phyloP scores from a whole-genome alignment of 495 filamentous ascomycete genomes.

The Hypoxylon perforatum region DNA sequence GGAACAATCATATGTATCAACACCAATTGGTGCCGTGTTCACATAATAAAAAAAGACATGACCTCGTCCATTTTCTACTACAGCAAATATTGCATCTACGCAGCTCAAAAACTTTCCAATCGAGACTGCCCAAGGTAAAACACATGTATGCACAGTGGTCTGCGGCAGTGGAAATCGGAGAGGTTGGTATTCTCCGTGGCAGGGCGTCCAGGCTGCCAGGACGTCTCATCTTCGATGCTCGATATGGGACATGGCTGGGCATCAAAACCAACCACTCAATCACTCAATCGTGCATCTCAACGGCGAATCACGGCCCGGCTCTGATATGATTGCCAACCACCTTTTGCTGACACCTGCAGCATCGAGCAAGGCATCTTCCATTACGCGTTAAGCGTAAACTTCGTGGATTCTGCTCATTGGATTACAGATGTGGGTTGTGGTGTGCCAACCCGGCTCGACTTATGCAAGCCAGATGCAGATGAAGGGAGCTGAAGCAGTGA shows the following conservation, averaged over 20 bases:
- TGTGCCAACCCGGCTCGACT: slow-evolving; percentile 32
- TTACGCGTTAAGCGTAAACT: slow-evolving; percentile 31
- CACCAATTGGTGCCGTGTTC: slow-evolving; percentile 28
- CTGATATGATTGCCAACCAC: slow-evolving; percentile 32
- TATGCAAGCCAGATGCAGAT: slow-evolving; percentile 40
- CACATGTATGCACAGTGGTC: slow-evolving; percentile 12
- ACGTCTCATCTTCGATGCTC: slow-evolving; percentile 20
- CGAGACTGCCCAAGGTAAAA: background rate
- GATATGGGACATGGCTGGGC: slow-evolving; percentile 29
- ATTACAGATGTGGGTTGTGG: slow-evolving; percentile 25
- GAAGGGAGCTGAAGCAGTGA: slow-evolving; percentile 40
- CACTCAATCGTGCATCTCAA: slow-evolving; percentile 18
- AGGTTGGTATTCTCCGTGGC: slow-evolving; percentile 35
- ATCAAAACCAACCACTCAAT: slow-evolving; percentile 34
- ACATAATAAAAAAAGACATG: slow-evolving; percentile 21
- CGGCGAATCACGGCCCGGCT: slow-evolving; percentile 27
- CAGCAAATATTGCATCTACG: slow-evolving; percentile 13
- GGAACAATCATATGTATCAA: slow-evolving; percentile 32
- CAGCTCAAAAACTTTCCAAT: slow-evolving; percentile 2
- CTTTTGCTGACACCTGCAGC: slow-evolving; percentile 41
- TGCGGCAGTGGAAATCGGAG: slow-evolving; percentile 21
- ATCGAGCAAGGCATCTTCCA: slow-evolving; percentile 40
- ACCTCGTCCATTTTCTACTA: slow-evolving; percentile 26
- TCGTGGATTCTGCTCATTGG: slow-evolving; percentile 48
- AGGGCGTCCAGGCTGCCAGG: slow-evolving; percentile 1